These are phyloP conservation scores for Cryptococcus sp. DNA, from an alignment of 1,284 basidiomycete species.

Conservation along the genomic window DNA sequence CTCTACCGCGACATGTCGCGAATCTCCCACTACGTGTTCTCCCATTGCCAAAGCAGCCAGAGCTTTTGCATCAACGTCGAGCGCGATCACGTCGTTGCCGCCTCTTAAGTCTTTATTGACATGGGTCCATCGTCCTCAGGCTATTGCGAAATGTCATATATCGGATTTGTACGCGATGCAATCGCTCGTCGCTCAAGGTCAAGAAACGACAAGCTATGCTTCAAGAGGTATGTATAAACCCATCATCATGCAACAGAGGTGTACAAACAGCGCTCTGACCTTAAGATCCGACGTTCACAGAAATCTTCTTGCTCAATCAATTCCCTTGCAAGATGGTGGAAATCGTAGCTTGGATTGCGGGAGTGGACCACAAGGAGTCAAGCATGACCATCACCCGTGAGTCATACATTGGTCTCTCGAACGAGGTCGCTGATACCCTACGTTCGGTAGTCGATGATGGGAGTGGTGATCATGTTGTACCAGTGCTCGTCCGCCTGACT, in stretches of 20 bases:
- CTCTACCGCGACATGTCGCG: too few relatives aligned
- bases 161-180: slow-evolving; percentile 36
- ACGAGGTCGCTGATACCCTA: neutral
- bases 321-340: slow-evolving; percentile 44
- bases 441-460: slow-evolving; percentile 43
- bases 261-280: neutral
- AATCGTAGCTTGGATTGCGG: slow-evolving; percentile 46
- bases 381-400: slow-evolving; percentile 31
- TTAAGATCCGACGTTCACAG: slow-evolving; percentile 17
- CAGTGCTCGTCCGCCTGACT: slow-evolving; percentile 26
- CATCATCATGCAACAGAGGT: neutral
- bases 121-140: slow-evolving; percentile 43
- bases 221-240: slow-evolving; percentile 18
- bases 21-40: too few relatives aligned
- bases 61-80: neutral
- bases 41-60: too few relatives aligned
- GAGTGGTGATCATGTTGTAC: slow-evolving; percentile 34
- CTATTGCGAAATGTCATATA: slow-evolving; percentile 39
- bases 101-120: slow-evolving; percentile 27
- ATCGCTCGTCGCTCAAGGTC: slow-evolving; percentile 14
- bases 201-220: neutral
- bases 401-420: slow-evolving; percentile 1
- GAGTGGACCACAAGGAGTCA: slow-evolving; percentile 41
- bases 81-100: slow-evolving; percentile 18
- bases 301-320: slow-evolving; percentile 39